Evolutionary conservation across 73 alveolate genomes (phyloP), one percentile per base, ranked within the genome.

Genomic region (Paramecium caudatum): DNA sequence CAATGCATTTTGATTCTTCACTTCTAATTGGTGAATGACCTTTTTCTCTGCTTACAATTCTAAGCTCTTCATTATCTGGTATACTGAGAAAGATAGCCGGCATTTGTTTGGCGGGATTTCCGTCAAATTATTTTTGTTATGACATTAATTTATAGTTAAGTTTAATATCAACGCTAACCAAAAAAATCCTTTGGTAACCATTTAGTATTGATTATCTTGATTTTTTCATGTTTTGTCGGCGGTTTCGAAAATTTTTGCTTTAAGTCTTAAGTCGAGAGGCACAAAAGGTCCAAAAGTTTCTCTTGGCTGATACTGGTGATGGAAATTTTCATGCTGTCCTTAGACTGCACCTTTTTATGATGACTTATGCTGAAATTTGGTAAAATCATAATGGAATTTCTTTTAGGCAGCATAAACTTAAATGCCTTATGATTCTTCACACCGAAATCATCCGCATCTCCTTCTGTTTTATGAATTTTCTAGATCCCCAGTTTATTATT

Each of bases 261-360:
- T 37, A 68, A 68, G 19, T 68, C 47, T 23, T 68, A 8, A 1
- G 84, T 68, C n/a, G 84, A 68, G 10, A 68, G 37, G 34, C 84
- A 68, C 34, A 68, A 34, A 10, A 68, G 19, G 15, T 68, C 84
- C 34, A 68, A 17, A 30, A 68, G 32, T 5, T 68, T 68, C 12
- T 68, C 84, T 15, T 33, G 34, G n/a, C 80, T 55, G 23, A 55
- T 55, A 10, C 30, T 37, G 19, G 25, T 68, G 25, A 68, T 32
- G 30, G 84, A 68, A 0, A 34, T 37, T 4, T 25, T 37, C 2
- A 33, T 37, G 3, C 55, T 25, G 25, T 68, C 47, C 34, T 68
- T 68, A 3, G 47, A 32, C 3, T 37, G 17, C 61, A 16, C 30
- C 21, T 37, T 37, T 1, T 3, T 25, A 68, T 33, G 84, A n/a